Base-by-base conservation (phyloP, 2,329 filamentous ascomycete genomes). In the Pochonia chlamydosporia region DNA sequence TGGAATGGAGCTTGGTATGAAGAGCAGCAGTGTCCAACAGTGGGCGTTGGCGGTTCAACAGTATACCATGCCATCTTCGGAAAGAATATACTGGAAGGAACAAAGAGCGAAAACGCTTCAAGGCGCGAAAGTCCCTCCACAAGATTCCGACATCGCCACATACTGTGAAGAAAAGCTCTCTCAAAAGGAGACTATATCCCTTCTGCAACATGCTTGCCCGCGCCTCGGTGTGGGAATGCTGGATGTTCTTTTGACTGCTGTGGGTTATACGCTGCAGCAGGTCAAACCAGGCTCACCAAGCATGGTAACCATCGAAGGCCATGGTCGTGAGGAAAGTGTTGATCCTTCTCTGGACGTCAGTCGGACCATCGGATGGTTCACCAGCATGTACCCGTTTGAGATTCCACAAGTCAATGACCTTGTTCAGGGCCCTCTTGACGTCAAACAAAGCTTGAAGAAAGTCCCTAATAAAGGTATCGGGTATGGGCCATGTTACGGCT, bases 301-400 rank as follows among this genome's bases (percentile, higher is more conserved):
- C 10, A 18, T 44, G 20, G 42, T 44, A 14, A 44, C 31, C 6
- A 11, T 44, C n/a, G 42, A 44, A 18, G 42, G 30, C 13, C 30
- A 44, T n/a, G 42, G 42, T n/a, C 42, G 42, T 18, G 42, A 44
- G 18, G 31, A 44, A n/a, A 36, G 20, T 24, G 42, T 44, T n/a
- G 42, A 44, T 37, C 20, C 31, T 28, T 37, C 42, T 18, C 21
- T 44, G 30, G 42, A 44, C 2, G 28, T 44, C 21, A 36, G 42
- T 11, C 18, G 42, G 35, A 43, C 41, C 4, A 30, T 43, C 4
- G 41, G 41, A 20, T 43, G 41, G 41, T 43, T 43, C 13, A 43
- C 41, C 10, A 43, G 41, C 41, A 43, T 43, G 26, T 43, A 43
- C 30, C 30, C 41, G 3, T 35, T 43, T 35, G 20, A 43, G 13